Evolutionary conservation across 495 filamentous ascomycete species (phyloP), one percentile per base, ranked within the genome.

Genomic region (Aspergillus indologenus): DNA sequence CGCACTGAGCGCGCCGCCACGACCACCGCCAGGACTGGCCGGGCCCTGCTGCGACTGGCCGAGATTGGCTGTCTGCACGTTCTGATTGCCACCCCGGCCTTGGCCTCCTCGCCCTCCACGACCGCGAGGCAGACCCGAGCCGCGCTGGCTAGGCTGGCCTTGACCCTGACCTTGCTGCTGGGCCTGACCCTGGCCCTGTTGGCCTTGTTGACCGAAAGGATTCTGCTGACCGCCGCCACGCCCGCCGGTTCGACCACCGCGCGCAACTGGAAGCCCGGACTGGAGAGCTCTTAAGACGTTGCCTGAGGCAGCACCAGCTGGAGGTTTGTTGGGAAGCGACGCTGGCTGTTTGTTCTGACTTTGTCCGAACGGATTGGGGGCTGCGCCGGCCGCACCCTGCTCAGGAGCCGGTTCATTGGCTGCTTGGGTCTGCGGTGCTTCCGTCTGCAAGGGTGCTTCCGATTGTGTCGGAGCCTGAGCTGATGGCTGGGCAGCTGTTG

Each of bases 251-350:
- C 72, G 64, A 4, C 70, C 70, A 26, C 71, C 74, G 60, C 76
- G 59, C 42, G 79, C 79, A 56, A 79, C 62, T 34, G 82, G 81
- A 45, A 85, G 75, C 2, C 74, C 78, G 23, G 78, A 82, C 53
- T 81, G 78, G 5, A 81, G 63, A 15, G 71, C 70, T 54, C 70
- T 65, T 24, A 80, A 57, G 52, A 73, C 67, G 19, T 70, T 67
- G 19, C 71, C 73, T 15, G 72, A 65, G 5, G 65, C 71, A 21
- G 73, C 66, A 0, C 73, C 78, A 26, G 66, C 61, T 8, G 75
- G 69, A 31, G 75, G 73, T 44, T 76, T 79, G 47, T 57, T 75
- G 3, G 70, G 73, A 15, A 73, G 54, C 31, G 66, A 61, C 21
- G 73, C 56, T 46, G 71, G 46, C 24, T 76, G 71, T 18, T 66